phyloP scores from a whole-genome alignment of 306 rosid species.

The Sicyos baderoa region DNA sequence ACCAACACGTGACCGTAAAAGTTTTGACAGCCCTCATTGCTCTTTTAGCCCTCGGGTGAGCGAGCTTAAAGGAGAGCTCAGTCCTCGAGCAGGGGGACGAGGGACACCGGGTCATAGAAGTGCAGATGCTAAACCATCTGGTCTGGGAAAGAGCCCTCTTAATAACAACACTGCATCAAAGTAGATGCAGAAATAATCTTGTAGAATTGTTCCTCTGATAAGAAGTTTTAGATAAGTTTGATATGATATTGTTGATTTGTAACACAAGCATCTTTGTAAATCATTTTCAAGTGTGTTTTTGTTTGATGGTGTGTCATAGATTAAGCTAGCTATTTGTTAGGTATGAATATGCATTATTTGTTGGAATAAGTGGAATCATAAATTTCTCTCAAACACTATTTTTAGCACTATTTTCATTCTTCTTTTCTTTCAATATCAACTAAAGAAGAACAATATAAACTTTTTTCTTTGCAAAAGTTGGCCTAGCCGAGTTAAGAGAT shows the following conservation, averaged over 20 bases:
- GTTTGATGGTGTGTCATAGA: background rate
- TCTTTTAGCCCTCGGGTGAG: slow-evolving; percentile 51
- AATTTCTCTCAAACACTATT: background rate
- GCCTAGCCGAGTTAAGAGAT: no score
- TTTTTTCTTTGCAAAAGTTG: no score
- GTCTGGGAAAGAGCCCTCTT: slow-evolving; percentile 63
- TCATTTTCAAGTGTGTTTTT: background rate
- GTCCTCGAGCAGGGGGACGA: slow-evolving; percentile 62
- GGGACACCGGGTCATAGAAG: slow-evolving; percentile 48
- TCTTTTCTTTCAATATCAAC: background rate
- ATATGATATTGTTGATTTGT: slow-evolving; percentile 11
- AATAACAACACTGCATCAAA: slow-evolving; percentile 32
- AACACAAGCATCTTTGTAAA: slow-evolving; percentile 9
- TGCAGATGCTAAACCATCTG: slow-evolving; percentile 40
- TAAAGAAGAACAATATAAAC: background rate
- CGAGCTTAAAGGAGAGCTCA: slow-evolving; percentile 46
- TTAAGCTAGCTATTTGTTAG: background rate
- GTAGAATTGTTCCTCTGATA: slow-evolving; percentile 14
- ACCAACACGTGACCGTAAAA: slow-evolving; percentile 37
- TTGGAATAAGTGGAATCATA: slow-evolving; percentile 6
- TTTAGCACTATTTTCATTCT: background rate
- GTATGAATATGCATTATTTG: background rate
- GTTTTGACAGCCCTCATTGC: slow-evolving; percentile 43
- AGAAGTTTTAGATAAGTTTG: slow-evolving; percentile 24
- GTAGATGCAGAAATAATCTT: slow-evolving; percentile 19